These are phyloP conservation scores for Heterobasidion irregulare DNA, from an alignment of 1,284 basidiomycete genomes.

Conservation along the genomic window DNA sequence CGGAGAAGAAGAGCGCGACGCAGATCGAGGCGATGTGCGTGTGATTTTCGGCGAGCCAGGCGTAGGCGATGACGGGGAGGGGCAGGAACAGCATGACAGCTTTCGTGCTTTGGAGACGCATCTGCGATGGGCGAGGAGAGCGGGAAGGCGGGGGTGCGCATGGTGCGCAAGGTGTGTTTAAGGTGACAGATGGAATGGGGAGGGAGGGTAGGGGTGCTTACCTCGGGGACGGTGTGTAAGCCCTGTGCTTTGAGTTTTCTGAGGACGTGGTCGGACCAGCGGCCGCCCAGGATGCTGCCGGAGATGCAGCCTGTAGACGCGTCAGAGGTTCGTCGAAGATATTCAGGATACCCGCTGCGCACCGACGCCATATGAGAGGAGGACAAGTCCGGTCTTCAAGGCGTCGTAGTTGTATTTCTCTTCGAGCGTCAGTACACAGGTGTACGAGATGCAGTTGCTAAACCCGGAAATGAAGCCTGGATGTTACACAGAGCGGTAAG, in stretches of 20 bases:
- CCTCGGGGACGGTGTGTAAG: conserved; percentile 62
- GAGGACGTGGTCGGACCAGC: conserved; percentile 67
- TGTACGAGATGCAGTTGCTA: conserved; percentile 64
- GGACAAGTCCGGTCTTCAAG: conserved; percentile 66
- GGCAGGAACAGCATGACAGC: conserved; percentile 49
- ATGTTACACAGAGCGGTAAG: conserved; percentile 45
- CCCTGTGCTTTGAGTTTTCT: conserved; percentile 43
- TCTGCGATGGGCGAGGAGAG: conserved; percentile 29
- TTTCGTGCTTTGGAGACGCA: conserved; percentile 62
- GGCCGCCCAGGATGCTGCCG: conserved; percentile 71
- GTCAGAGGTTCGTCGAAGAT: conserved; percentile 1
- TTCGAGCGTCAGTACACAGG: conserved; percentile 60
- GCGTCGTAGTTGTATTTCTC: conserved; percentile 62
- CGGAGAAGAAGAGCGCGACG: conserved; percentile 53
- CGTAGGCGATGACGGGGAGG: conserved; percentile 58
- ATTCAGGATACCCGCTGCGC: conserved; percentile 9
- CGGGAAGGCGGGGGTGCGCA: not conserved
- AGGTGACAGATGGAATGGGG: not conserved
- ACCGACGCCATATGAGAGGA: conserved; percentile 70
- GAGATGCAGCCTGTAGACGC: conserved; percentile 43
- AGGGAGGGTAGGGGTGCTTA: conserved; percentile 17
- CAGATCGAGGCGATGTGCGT: conserved; percentile 57
- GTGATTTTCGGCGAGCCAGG: conserved; percentile 65
- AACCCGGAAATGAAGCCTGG: conserved; percentile 69
- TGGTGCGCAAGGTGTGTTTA: not conserved